Evolutionary conservation across 2,329 filamentous ascomycete species (phyloP).

Genomic region (Hymenoscyphus infarciens): DNA sequence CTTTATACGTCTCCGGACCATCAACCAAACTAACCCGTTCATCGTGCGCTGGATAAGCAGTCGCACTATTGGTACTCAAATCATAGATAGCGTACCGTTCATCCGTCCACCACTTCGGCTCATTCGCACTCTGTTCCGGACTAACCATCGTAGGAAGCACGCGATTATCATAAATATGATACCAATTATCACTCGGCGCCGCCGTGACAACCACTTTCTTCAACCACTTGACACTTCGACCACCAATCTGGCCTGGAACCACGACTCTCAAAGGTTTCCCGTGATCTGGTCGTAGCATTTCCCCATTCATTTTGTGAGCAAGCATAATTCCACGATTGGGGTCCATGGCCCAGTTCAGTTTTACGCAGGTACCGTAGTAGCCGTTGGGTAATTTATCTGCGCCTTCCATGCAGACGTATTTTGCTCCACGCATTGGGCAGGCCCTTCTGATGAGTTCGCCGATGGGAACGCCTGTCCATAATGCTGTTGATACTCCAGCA

Average conservation of each 20-base stretch:
- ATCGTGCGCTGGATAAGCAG: slow-evolving; percentile 74
- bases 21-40: slow-evolving; percentile 56
- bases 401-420: slow-evolving; percentile 87
- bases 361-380: slow-evolving; percentile 82
- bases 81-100: slow-evolving; percentile 93
- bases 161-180: slow-evolving; percentile 90
- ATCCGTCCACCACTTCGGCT: slow-evolving; percentile 78
- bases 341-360: slow-evolving; percentile 85
- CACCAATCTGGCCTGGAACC: slow-evolving; percentile 88
- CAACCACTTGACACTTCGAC: slow-evolving; percentile 90
- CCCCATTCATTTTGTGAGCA: slow-evolving; percentile 88
- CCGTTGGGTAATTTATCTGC: slow-evolving; percentile 86
- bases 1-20: slow-evolving; percentile 54
- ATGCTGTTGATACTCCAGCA: slow-evolving; percentile 78
- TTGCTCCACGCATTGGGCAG: slow-evolving; percentile 64
- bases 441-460: slow-evolving; percentile 67
- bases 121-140: slow-evolving; percentile 72
- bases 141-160: slow-evolving; percentile 84
- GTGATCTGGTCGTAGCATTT: slow-evolving; percentile 75
- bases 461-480: slow-evolving; percentile 82
- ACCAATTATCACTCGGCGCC: slow-evolving; percentile 85
- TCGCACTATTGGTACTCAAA: slow-evolving; percentile 80
- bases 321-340: slow-evolving; percentile 80
- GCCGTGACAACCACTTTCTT: slow-evolving; percentile 76
- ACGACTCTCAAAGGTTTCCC: slow-evolving; percentile 79